Conservation (phyloP, 2,329 filamentous ascomycete species). For the Coleophoma cylindrospora region DNA sequence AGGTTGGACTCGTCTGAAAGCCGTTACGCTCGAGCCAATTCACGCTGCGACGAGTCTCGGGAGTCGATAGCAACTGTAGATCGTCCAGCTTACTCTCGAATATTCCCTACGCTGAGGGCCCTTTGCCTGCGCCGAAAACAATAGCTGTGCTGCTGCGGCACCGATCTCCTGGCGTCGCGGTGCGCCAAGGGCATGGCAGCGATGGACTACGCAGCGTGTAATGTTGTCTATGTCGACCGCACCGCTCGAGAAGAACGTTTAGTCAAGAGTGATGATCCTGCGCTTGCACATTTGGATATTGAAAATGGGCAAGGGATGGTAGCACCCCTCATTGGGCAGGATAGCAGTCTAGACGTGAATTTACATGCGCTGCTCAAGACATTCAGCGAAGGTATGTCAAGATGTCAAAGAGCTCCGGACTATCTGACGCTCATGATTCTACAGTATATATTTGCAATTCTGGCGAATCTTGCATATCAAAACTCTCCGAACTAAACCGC, state of each 20-base stretch:
- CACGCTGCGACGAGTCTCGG: conserved; percentile 13
- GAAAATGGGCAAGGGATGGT: conserved; percentile 7
- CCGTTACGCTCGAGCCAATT: conserved; percentile 17
- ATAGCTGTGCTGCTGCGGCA: no score
- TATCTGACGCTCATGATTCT: conserved; percentile 12
- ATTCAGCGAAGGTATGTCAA: conserved; percentile 45
- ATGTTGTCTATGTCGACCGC: conserved; percentile 38
- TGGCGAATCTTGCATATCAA: conserved; percentile 44
- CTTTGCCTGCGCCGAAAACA: no score
- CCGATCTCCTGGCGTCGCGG: conserved; percentile 14
- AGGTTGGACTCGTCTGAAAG: conserved; percentile 18
- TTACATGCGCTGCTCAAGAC: conserved; percentile 41
- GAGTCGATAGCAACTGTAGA: conserved; percentile 8
- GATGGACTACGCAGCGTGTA: conserved; percentile 37
- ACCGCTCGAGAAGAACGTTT: conserved; percentile 30
- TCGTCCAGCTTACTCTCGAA: conserved; percentile 1
- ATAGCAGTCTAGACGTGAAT: conserved; percentile 38
- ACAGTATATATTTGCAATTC: conserved; percentile 48
- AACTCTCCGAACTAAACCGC: conserved; percentile 45
- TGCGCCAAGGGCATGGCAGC: conserved; percentile 17
- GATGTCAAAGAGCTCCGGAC: conserved; percentile 5
- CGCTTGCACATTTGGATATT: conserved; percentile 21
- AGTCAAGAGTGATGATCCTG: conserved; percentile 27
- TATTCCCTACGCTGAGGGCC: no score
- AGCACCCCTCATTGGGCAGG: conserved; percentile 5